Evolutionary conservation across 2,329 filamentous ascomycete genomes (phyloP), one percentile per base, ranked within the genome.

Genomic region (Paracorniculantispora psalliotae): DNA sequence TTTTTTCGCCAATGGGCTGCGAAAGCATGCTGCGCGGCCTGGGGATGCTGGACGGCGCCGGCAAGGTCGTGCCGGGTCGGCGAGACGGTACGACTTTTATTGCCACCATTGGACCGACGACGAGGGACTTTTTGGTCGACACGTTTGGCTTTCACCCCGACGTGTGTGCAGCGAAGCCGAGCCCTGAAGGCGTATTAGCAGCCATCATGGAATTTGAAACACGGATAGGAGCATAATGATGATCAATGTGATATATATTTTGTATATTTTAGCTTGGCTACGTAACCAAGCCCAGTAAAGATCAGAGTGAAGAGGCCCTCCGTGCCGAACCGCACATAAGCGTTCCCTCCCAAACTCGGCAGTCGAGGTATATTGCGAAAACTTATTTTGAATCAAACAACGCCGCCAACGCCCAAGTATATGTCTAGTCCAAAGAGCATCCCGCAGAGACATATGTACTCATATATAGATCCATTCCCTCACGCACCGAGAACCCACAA

Each of bases 101-200:
- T 61, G 91, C 88, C 15, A 96, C 92, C 0, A 99, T 99, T 72
- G 94, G 94, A 0, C 93, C 94, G 13, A 99, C 94, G 19, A 99
- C 94, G 12, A 81, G 87, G 63, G 86, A 92, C 65, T 86, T 91
- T 73, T 75, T 99, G 47, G 70, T 77, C 17, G 76, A 79, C 21
- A 80, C 78, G 1, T 91, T 91, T 70, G 82, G 75, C 1, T 88
- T 86, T 63, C 80, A 85, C 65, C 85, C 90, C 1, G 86, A 93
- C 69, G 88, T 90, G n/a, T 96, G 89, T 72, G 90, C 94, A 1
- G 83, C 84, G 67, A 87, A 81, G 67, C 94, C 94, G 1, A 96
- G 84, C 70, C 90, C 92, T 0, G 86, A 93, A 67, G 92, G 92
- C 0, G 76, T 97, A 1, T 79, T 83, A 63, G 77, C 84, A 47